phyloP scores from a whole-genome alignment of 441 rosid species.

The Erysimum cheiri region DNA sequence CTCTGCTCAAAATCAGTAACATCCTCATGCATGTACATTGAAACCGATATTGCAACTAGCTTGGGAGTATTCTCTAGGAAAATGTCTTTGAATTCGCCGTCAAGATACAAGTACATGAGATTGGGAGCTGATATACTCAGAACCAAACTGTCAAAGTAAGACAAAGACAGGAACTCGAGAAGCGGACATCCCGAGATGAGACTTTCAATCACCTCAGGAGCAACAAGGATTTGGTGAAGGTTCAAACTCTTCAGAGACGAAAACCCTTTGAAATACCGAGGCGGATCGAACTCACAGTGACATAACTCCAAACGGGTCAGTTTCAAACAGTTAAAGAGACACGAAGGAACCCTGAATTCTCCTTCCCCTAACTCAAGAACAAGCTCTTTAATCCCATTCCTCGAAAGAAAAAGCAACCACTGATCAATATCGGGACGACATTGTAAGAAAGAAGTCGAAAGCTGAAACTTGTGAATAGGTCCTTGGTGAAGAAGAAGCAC shows the following conservation, averaged over 20 bases:
- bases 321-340: constrained; percentile 69
- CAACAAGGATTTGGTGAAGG: constrained; percentile 80
- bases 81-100: constrained; percentile 89
- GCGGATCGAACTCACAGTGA: constrained; percentile 86
- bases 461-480: constrained; percentile 87
- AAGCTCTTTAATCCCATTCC: constrained; percentile 71
- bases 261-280: constrained; percentile 73
- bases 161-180: constrained; percentile 77
- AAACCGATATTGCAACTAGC: constrained; percentile 70
- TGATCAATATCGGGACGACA: constrained; percentile 85
- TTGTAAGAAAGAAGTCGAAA: constrained; percentile 62
- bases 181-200: constrained; percentile 79
- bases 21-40: constrained; percentile 84
- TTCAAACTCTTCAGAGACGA: constrained; percentile 65
- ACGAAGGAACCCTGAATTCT: constrained; percentile 80
- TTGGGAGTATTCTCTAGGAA: constrained; percentile 76
- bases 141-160: constrained; percentile 82
- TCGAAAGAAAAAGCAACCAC: constrained; percentile 92
- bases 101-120: constrained; percentile 79
- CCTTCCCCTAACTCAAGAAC: constrained; percentile 86
- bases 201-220: constrained; percentile 77
- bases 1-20: constrained; percentile 88
- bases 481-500: constrained; percentile 90
- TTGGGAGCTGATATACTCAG: constrained; percentile 75
- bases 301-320: constrained; percentile 73